phyloP scores from a whole-genome alignment of 768 basidiomycete genomes.

The Hemileccinum impolitum region DNA sequence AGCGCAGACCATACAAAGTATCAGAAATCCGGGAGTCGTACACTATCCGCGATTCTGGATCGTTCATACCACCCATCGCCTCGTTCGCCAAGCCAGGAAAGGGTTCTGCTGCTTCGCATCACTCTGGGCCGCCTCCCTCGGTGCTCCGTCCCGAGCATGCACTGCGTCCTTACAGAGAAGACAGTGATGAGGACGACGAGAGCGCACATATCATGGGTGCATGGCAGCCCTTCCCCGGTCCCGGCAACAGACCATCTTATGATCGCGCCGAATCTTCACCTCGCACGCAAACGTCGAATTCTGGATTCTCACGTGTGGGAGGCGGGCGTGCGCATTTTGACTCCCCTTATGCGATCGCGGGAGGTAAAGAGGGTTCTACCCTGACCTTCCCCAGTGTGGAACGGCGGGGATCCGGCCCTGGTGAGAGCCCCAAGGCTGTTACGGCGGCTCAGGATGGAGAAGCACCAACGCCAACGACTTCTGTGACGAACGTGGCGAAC shows the following conservation, averaged over 20 bases:
- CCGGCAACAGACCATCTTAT: constrained; percentile 22
- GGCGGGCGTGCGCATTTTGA: constrained; percentile 87
- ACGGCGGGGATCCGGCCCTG: constrained; percentile 31
- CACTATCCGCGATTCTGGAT: constrained; percentile 40
- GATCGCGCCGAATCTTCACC: constrained; percentile 28
- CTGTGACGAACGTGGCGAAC: constrained; percentile 44
- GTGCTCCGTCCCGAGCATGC: constrained; percentile 81
- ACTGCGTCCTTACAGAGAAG: constrained; percentile 69
- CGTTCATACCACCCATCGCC: constrained; percentile 44
- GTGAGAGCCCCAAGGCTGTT: constrained; percentile 21
- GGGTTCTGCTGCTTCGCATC: constrained; percentile 33
- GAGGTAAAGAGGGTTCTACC: constrained; percentile 47
- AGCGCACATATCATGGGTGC: constrained; percentile 89
- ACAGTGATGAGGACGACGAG: constrained; percentile 68
- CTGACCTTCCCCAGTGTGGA: constrained; percentile 67
- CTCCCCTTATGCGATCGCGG: constrained; percentile 75
- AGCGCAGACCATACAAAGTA: constrained; percentile 23
- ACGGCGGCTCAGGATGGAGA: constrained; percentile 35
- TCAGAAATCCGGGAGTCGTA: constrained; percentile 29
- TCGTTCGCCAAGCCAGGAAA: constrained; percentile 28
- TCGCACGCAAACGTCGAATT: constrained; percentile 31
- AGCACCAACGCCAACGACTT: constrained; percentile 50
- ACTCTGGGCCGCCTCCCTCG: constrained; percentile 56
- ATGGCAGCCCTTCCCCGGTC: constrained; percentile 74
- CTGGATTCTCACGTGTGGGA: constrained; percentile 83